phyloP scores from a whole-genome alignment of 2,329 filamentous ascomycete species.

The Immersiporthe knoxdaviesiana region DNA sequence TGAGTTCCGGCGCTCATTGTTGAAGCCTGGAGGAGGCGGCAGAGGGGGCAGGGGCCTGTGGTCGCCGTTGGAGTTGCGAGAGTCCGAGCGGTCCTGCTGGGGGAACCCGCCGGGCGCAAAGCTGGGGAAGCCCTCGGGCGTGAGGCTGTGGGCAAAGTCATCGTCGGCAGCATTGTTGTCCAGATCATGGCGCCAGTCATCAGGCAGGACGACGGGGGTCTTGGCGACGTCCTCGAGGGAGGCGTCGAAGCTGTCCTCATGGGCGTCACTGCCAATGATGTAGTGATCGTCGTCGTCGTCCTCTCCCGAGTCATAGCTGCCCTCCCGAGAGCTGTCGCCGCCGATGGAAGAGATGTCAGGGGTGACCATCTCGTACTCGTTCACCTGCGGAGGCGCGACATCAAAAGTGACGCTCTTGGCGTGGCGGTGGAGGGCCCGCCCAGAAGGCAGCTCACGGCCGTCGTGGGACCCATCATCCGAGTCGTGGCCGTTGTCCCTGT shows the following conservation, averaged over 20 bases:
- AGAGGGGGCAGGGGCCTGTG: constrained; percentile 85
- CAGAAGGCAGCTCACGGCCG: constrained; percentile 63
- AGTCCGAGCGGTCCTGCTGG: constrained; percentile 68
- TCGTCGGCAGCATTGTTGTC: constrained; percentile 52
- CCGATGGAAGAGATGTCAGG: constrained; percentile 92
- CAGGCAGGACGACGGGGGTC: constrained; percentile 95
- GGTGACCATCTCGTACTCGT: constrained; percentile 98
- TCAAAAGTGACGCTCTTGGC: constrained; percentile 98
- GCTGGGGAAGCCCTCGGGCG: constrained; percentile 57
- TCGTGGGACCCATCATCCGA: constrained; percentile 65
- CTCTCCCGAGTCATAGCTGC: constrained; percentile 86
- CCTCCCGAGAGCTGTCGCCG: constrained; percentile 86
- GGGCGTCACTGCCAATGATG: constrained; percentile 59
- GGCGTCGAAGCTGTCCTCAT: constrained; percentile 92
- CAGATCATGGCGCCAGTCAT: constrained; percentile 84
- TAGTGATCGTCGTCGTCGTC: constrained; percentile 69
- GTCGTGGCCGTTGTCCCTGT: constrained; percentile 70
- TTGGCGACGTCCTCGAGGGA: constrained; percentile 95
- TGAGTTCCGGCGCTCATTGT: constrained; percentile 46
- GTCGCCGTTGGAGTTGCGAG: constrained; percentile 76
- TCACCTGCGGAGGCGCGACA: constrained; percentile 87
- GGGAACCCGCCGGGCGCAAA: constrained; percentile 54
- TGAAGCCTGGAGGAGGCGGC: constrained; percentile 58
- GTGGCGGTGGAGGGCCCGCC: constrained; percentile 75
- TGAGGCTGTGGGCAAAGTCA: constrained; percentile 72